Evolutionary conservation across 2,329 filamentous ascomycete genomes (phyloP).

Genomic region (Chrysoporthe puriensis): DNA sequence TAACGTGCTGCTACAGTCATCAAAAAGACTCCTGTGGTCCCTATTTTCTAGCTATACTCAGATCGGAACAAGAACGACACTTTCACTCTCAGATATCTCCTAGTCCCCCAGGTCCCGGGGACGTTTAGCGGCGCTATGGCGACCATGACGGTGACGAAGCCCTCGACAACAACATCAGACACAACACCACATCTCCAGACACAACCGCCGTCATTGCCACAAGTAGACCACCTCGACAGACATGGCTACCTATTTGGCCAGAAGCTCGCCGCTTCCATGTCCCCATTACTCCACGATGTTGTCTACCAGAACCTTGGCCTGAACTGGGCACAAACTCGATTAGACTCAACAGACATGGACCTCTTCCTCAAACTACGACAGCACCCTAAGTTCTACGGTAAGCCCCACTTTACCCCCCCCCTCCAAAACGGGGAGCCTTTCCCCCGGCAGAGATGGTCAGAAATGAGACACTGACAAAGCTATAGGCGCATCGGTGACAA

Average conservation of each 20-base stretch:
- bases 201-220: slow-evolving; percentile 4
- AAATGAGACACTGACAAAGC: background rate
- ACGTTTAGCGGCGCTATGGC: slow-evolving; percentile 16
- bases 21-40: background rate
- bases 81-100: background rate
- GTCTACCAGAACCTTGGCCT: slow-evolving; percentile 56
- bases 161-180: background rate
- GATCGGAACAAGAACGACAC: background rate
- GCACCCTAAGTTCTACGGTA: slow-evolving; percentile 65
- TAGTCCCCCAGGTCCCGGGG: background rate
- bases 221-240: slow-evolving; percentile 41
- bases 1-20: background rate
- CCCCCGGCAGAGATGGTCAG: too few species aligned
- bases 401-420: slow-evolving; percentile 24
- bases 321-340: slow-evolving; percentile 55
- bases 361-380: slow-evolving; percentile 55
- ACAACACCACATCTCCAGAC: slow-evolving; percentile 20
- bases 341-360: slow-evolving; percentile 55
- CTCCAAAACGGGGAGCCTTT: background rate
- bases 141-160: slow-evolving; percentile 24
- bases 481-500: slow-evolving; percentile 72
- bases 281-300: slow-evolving; percentile 57
- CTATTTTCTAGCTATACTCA: background rate
- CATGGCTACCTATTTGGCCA: slow-evolving; percentile 62
- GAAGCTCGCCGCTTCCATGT: slow-evolving; percentile 59